Evolutionary conservation across 345 rosid genomes (phyloP).

Genomic region (Alliaria petiolata): DNA sequence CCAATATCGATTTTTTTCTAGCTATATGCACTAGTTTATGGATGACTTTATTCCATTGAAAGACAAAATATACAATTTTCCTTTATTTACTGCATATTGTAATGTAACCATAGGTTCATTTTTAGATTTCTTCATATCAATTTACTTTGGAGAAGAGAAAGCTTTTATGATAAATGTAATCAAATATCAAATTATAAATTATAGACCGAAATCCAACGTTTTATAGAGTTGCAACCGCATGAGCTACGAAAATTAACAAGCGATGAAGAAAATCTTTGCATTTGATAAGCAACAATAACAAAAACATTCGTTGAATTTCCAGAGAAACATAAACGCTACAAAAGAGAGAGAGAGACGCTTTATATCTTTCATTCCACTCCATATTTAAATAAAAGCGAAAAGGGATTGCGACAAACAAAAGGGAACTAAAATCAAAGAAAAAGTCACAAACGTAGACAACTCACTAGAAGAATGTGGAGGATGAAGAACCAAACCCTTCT

Average conservation of each 20-base stretch:
- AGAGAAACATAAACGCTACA: constrained; percentile 2
- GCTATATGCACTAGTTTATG: no score
- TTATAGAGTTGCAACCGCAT: not conserved
- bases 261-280: not conserved
- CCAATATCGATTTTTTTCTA: no score
- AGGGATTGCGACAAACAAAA: not conserved
- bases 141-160: no score
- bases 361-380: constrained; percentile 1
- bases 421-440: not conserved
- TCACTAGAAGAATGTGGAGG: constrained; percentile 14
- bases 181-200: no score
- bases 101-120: no score
- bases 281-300: constrained; percentile 10
- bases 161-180: no score
- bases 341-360: constrained; percentile 2
- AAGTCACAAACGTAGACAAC: constrained; percentile 9
- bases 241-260: not conserved
- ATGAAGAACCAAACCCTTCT: constrained; percentile 12
- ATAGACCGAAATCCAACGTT: no score
- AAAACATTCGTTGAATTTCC: constrained; percentile 1
- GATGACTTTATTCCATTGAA: no score
- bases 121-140: no score
- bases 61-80: no score
- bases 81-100: no score
- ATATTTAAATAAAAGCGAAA: not conserved